A percentile compares a stretch with the other conserved stretches of the same genome.
Conservation (phyloP, 805 yeast species). For the Candida alai region DNA sequence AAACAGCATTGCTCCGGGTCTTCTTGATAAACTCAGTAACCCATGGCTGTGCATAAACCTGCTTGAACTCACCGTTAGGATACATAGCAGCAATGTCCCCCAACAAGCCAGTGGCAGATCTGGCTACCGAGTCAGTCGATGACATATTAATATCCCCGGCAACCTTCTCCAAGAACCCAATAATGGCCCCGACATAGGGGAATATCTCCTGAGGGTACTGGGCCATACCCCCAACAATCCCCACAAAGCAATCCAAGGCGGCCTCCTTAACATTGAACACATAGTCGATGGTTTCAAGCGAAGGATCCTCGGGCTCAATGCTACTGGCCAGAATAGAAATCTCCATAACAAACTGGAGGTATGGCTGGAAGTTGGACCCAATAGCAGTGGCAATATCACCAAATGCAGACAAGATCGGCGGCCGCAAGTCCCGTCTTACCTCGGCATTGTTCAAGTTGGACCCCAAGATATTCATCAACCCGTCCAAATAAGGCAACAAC, state of each 20-base stretch:
- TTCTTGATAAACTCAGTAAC: slow-evolving; percentile 70
- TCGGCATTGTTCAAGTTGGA: slow-evolving; percentile 60
- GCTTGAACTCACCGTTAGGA: slow-evolving; percentile 70
- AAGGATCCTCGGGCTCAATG: slow-evolving; percentile 59
- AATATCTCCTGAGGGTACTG: slow-evolving; percentile 60
- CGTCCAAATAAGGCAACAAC: slow-evolving; percentile 71
- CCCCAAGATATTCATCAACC: slow-evolving; percentile 81
- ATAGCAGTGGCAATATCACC: slow-evolving; percentile 94
- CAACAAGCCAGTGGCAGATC: slow-evolving; percentile 83
- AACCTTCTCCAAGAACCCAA: slow-evolving; percentile 61
- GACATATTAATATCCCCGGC: slow-evolving; percentile 58
- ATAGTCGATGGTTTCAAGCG: slow-evolving; percentile 76
- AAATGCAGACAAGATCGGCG: slow-evolving; percentile 84
- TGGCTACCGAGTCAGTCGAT: slow-evolving; percentile 64
- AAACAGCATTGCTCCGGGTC: slow-evolving; percentile 61
- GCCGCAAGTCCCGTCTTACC: slow-evolving; percentile 78
- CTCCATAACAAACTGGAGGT: slow-evolving; percentile 73
- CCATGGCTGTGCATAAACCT: slow-evolving; percentile 71
- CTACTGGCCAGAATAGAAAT: slow-evolving; percentile 67
- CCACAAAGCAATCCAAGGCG: slow-evolving; percentile 93
- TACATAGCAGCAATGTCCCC: slow-evolving; percentile 92
- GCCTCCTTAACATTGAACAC: slow-evolving; percentile 72
- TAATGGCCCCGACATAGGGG: slow-evolving; percentile 65
- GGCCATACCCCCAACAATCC: slow-evolving; percentile 87
- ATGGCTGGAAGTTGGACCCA: slow-evolving; percentile 72